Percentiles rank a stretch among this genome's conserved stretches.
Evolutionary conservation across 306 rosid genomes (phyloP).

Genomic region (Fagus crenata): DNA sequence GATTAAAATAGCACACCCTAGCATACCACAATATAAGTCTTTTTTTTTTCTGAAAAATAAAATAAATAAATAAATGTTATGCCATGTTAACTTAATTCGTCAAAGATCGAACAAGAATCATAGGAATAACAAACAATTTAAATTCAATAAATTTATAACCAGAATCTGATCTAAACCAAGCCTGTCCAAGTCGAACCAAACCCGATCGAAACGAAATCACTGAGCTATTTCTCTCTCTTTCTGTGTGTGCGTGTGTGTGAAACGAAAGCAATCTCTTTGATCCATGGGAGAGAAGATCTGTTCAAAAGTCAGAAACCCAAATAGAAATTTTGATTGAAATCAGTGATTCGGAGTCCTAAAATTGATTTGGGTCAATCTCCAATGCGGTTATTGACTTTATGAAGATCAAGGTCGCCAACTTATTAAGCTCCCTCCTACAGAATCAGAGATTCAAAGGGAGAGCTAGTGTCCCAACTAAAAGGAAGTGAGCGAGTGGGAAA

Average conservation of each 20-base stretch:
- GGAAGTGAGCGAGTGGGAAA: conserved; percentile 7
- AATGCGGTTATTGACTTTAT: conserved; percentile 92
- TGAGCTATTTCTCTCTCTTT: neutral
- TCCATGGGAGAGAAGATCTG: conserved; percentile 45
- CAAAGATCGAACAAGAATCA: too few relatives aligned
- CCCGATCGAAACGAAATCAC: too few relatives aligned
- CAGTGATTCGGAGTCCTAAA: conserved; percentile 15
- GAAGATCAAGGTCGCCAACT: conserved; percentile 95
- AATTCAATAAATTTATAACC: too few relatives aligned
- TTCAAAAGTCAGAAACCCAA: conserved; percentile 33
- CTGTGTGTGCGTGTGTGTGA: neutral
- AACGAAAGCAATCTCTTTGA: conserved; percentile 28
- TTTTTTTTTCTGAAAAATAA: too few relatives aligned
- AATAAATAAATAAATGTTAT: too few relatives aligned
- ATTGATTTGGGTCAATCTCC: conserved; percentile 31
- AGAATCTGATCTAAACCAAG: too few relatives aligned
- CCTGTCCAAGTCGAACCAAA: too few relatives aligned
- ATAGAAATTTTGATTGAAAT: conserved; percentile 6
- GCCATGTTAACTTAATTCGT: too few relatives aligned
- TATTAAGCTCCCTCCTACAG: too few relatives aligned
- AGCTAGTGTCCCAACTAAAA: neutral
- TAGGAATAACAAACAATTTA: too few relatives aligned
- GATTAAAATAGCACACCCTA: too few relatives aligned
- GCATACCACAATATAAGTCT: too few relatives aligned
- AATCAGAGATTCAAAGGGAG: neutral